A percentile compares a stretch with the other conserved stretches of the same genome.
Conservation (phyloP, 768 basidiomycete genomes). For the Auriculariales sp. region DNA sequence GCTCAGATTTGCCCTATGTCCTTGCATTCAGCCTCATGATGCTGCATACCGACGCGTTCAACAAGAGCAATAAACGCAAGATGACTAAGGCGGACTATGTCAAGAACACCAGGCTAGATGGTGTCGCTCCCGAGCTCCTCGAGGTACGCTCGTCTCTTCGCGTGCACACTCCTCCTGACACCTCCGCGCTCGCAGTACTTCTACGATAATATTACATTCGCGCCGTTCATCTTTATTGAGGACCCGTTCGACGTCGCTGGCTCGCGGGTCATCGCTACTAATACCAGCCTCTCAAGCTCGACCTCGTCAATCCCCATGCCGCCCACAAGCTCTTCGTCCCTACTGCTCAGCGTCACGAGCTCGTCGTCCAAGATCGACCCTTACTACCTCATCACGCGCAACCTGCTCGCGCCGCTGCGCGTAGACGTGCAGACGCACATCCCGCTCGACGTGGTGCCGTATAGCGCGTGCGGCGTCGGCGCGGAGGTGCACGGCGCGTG, state of each 20-base stretch:
- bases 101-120: constrained; percentile 80
- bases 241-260: constrained; percentile 64
- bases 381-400: constrained; percentile 78
- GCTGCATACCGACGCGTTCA: constrained; percentile 97
- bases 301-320: background rate
- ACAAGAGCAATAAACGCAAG: constrained; percentile 92
- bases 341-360: constrained; percentile 8
- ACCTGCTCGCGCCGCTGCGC: constrained; percentile 52
- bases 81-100: constrained; percentile 94
- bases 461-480: constrained; percentile 44
- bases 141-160: constrained; percentile 42
- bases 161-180: background rate
- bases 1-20: constrained; percentile 85
- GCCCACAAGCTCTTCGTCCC: background rate
- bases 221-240: constrained; percentile 93
- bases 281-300: constrained; percentile 15
- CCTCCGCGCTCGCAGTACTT: constrained; percentile 54
- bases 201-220: constrained; percentile 92
- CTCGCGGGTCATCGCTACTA: constrained; percentile 24
- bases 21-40: constrained; percentile 96
- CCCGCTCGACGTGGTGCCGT: constrained; percentile 50
- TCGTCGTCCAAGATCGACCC: constrained; percentile 66
- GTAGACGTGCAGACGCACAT: constrained; percentile 47
- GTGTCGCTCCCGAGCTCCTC: constrained; percentile 66
- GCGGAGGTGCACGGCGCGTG: constrained; percentile 29